Evolutionary conservation across 1,284 basidiomycete species (phyloP).

Genomic region (Hemileia vastatrix): DNA sequence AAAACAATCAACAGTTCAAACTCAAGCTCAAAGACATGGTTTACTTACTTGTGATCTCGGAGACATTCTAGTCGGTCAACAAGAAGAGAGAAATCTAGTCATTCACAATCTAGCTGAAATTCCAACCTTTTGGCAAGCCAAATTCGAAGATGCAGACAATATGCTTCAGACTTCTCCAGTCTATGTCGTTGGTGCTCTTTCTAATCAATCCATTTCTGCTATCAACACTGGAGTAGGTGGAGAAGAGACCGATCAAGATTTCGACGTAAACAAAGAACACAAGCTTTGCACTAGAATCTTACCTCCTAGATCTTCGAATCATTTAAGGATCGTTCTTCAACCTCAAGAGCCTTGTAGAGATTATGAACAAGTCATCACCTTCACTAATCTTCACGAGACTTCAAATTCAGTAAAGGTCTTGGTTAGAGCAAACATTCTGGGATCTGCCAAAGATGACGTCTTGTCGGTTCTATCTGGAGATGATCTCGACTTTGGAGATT

Average conservation of each 20-base stretch:
- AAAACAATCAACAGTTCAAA: neutral
- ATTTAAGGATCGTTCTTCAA: slow-evolving; percentile 16
- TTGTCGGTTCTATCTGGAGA: slow-evolving; percentile 47
- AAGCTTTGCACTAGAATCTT: slow-evolving; percentile 7
- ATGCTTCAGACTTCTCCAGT: slow-evolving; percentile 32
- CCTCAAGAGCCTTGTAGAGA: slow-evolving; percentile 32
- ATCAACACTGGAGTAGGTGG: slow-evolving; percentile 29
- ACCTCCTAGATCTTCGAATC: neutral
- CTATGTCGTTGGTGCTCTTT: slow-evolving; percentile 25
- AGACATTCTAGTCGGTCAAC: slow-evolving; percentile 38
- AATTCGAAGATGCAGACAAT: slow-evolving; percentile 37
- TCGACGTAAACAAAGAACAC: neutral
- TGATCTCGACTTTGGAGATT: slow-evolving; percentile 49
- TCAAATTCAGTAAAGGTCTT: slow-evolving; percentile 35
- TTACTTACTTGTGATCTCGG: slow-evolving; percentile 34
- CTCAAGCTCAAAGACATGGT: neutral
- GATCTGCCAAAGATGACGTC: too few relatives aligned
- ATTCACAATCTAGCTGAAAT: slow-evolving; percentile 36
- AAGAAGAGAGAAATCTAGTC: slow-evolving; percentile 28
- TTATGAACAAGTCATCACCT: slow-evolving; percentile 38
- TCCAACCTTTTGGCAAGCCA: slow-evolving; percentile 37
- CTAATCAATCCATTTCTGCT: slow-evolving; percentile 25
- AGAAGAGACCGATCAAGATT: slow-evolving; percentile 7
- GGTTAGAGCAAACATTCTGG: slow-evolving; percentile 40
- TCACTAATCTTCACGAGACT: slow-evolving; percentile 36